These are phyloP conservation scores for Blastobotrys ciferrii DNA, from an alignment of 1,139 yeast genomes.

Conservation along the genomic window DNA sequence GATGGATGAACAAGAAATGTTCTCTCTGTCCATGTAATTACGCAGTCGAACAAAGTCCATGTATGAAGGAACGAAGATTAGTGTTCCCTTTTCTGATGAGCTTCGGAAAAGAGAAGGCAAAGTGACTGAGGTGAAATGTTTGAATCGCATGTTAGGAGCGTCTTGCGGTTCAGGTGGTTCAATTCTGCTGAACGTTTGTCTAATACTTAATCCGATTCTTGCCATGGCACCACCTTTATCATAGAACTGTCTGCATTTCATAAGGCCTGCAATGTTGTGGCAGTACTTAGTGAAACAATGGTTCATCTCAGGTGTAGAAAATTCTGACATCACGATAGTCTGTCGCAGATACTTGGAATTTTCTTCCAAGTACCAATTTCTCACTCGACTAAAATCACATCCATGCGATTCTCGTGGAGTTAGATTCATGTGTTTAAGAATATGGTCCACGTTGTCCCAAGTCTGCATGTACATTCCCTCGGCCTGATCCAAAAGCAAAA, in stretches of 20 bases:
- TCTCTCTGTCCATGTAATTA: slow-evolving; percentile 63
- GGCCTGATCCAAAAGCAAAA: slow-evolving; percentile 75
- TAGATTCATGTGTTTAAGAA: slow-evolving; percentile 68
- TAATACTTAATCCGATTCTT: slow-evolving; percentile 53
- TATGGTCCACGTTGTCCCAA: slow-evolving; percentile 74
- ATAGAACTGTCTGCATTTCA: slow-evolving; percentile 22
- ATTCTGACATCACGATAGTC: slow-evolving; percentile 70
- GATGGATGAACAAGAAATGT: slow-evolving; percentile 46
- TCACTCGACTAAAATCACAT: slow-evolving; percentile 85
- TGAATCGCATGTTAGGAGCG: slow-evolving; percentile 81
- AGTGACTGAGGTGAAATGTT: slow-evolving; percentile 68
- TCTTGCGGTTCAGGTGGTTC: slow-evolving; percentile 46
- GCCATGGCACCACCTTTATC: slow-evolving; percentile 40
- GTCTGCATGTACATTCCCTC: slow-evolving; percentile 91
- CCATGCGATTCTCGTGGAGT: slow-evolving; percentile 78
- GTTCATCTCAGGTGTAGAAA: slow-evolving; percentile 76
- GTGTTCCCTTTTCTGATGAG: slow-evolving; percentile 64
- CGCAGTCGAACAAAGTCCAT: slow-evolving; percentile 80
- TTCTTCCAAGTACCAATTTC: slow-evolving; percentile 91
- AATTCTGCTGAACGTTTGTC: slow-evolving; percentile 63
- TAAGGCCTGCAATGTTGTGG: slow-evolving; percentile 56
- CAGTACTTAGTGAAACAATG: slow-evolving; percentile 59
- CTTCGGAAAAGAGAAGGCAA: slow-evolving; percentile 67
- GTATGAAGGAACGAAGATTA: slow-evolving; percentile 81
- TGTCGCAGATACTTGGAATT: slow-evolving; percentile 76